Evolutionary conservation across 176 grass and related monocot species (phyloP), one percentile per base, ranked within the genome.

Genomic region (Cocos nucifera): DNA sequence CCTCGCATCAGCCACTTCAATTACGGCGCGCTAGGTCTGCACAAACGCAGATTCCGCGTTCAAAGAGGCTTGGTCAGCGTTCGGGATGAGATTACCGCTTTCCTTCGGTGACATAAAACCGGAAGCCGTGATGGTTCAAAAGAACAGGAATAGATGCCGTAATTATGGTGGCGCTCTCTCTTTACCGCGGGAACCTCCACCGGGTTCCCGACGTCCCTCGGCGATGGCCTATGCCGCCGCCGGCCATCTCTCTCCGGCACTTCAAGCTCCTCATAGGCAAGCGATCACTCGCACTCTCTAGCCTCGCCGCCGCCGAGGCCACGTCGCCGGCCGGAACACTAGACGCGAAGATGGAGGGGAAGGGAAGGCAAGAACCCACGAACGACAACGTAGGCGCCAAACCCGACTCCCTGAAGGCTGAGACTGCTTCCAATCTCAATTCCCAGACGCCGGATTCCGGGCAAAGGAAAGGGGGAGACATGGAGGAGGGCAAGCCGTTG

Each of bases 121-220:
- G 17, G 25, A 30, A 60, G 14, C 35, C 2, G 14, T 2, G 8
- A 22, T 30, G 1, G 7, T 1, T 6, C 7, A 30, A 30, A 30
- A 6, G 22, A 30, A 7, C 19, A 16, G 19, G 21, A 55, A 73
- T 25, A 49, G 30, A 22, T 22, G 51, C 10, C 16, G 3, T 18
- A 0, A 61, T 22, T 16, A 90, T 90, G 87, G 87, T 77, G 76
- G 73, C 83, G 69, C 74, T 83, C 60, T 81, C 87, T 54, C 71
- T 86, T 55, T 86, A 90, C 83, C 62, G 87, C 32, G 83, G 87
- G 71, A 77, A 80, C 72, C 89, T 94, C 70, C 89, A 85, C 80
- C 75, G 84, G 39, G 28, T 63, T 2, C 74, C 58, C 22, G 75
- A 78, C 58, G 29, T 73, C 35, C 35, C 35, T 10, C 8, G 35